phyloP scores from a whole-genome alignment of 2,329 filamentous ascomycete species.

The Fusarium sp. region DNA sequence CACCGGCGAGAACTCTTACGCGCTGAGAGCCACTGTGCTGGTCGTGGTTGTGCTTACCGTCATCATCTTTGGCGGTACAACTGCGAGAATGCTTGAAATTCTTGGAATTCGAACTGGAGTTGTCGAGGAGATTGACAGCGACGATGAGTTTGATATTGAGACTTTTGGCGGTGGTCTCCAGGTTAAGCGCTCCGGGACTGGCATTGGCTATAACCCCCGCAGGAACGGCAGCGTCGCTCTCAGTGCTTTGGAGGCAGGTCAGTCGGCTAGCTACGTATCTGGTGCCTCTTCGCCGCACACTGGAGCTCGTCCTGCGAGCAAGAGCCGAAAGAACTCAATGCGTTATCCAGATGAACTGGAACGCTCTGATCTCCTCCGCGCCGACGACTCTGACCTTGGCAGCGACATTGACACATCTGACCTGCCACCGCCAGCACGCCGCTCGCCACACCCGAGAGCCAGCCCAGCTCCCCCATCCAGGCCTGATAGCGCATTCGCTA shows the following conservation, averaged over 20 bases:
- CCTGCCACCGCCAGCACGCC: constrained; percentile 70
- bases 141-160: constrained; percentile 99
- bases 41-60: constrained; percentile 97
- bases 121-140: constrained; percentile 95
- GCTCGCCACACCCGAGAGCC: constrained; percentile 52
- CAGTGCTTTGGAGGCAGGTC: constrained; percentile 60
- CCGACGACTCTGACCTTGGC: constrained; percentile 68
- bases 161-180: constrained; percentile 78
- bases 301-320: constrained; percentile 58
- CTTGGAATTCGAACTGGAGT: constrained; percentile 96
- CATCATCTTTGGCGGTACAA: constrained; percentile 98
- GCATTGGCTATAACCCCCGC: constrained; percentile 81
- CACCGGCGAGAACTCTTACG: constrained; percentile 82
- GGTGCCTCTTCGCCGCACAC: constrained; percentile 64
- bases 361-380: constrained; percentile 67
- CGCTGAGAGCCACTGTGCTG: constrained; percentile 92
- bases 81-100: constrained; percentile 97
- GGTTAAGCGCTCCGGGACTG: constrained; percentile 82
- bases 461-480: constrained; percentile 44
- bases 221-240: constrained; percentile 72
- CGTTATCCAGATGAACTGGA: constrained; percentile 62
- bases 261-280: constrained; percentile 64
- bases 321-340: constrained; percentile 66
- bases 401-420: constrained; percentile 76
- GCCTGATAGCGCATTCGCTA: constrained; percentile 47